phyloP scores from a whole-genome alignment of 257 asterid species.

The Nicotiana otophora region DNA sequence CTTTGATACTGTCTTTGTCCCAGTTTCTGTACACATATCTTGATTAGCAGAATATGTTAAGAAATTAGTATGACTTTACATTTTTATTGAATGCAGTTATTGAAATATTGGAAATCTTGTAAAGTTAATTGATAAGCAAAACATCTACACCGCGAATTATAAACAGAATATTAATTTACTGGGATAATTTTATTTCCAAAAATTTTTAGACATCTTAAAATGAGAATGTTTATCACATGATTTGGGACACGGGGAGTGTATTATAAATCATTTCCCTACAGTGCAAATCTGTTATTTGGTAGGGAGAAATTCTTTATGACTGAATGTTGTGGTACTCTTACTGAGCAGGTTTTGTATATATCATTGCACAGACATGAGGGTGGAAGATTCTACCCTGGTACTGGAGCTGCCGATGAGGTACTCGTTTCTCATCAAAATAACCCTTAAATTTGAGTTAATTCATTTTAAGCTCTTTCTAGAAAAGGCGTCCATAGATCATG shows the following conservation, averaged over 20 bases:
- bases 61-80: not conserved
- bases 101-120: not conserved
- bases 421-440: not conserved
- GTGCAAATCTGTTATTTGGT: not conserved
- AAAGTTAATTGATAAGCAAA: not conserved
- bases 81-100: not conserved
- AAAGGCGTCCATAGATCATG: not conserved
- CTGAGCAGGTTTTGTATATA: constrained; percentile 71
- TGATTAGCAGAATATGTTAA: not conserved
- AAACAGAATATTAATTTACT: not conserved
- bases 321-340: not conserved
- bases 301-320: not conserved
- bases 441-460: not conserved
- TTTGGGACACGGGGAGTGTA: not conserved
- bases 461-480: not conserved
- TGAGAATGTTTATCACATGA: not conserved
- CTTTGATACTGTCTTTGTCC: not conserved
- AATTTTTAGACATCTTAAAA: not conserved
- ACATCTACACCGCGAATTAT: not conserved
- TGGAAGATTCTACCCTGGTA: constrained; percentile 94
- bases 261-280: not conserved
- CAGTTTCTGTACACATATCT: not conserved
- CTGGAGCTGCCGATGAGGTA: constrained; percentile 97
- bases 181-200: not conserved
- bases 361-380: constrained; percentile 96